Evolutionary conservation across 1,284 basidiomycete genomes (phyloP).

Genomic region (Athelia psychrophila): DNA sequence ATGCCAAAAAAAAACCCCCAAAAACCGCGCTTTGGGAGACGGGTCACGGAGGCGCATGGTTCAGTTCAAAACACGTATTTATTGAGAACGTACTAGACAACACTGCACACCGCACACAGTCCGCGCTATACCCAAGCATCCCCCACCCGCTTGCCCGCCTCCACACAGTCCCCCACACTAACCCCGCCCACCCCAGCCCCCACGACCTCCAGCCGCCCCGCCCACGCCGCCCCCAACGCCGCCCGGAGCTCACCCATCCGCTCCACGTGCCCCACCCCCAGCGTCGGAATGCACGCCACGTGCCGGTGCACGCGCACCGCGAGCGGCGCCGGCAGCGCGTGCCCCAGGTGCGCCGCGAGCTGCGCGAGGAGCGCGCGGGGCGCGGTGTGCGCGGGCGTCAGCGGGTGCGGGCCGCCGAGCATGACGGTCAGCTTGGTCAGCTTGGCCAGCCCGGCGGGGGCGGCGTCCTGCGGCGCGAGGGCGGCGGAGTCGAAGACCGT

Average conservation of each 20-base stretch:
- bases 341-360: conserved; percentile 53
- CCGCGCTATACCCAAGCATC: conserved; percentile 26
- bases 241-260: conserved; percentile 64
- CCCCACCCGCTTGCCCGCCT: conserved; percentile 63
- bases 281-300: conserved; percentile 80
- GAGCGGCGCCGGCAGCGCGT: conserved; percentile 55
- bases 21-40: too few relatives aligned
- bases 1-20: too few relatives aligned
- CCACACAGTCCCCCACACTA: conserved; percentile 88
- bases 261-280: conserved; percentile 68
- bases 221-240: conserved; percentile 48
- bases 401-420: conserved; percentile 80
- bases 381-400: conserved; percentile 23
- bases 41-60: too few relatives aligned
- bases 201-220: conserved; percentile 64
- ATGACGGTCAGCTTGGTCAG: conserved; percentile 93
- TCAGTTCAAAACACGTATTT: too few relatives aligned
- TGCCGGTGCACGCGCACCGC: conserved; percentile 58
- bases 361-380: conserved; percentile 41
- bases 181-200: conserved; percentile 90
- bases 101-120: background rate
- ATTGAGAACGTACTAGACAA: too few relatives aligned
- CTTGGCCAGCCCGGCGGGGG: conserved; percentile 16
- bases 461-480: conserved; percentile 65
- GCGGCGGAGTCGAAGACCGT: conserved; percentile 84